Conservation (phyloP, 371 early-diverging fungal genomes). For the Mycotypha africana region DNA sequence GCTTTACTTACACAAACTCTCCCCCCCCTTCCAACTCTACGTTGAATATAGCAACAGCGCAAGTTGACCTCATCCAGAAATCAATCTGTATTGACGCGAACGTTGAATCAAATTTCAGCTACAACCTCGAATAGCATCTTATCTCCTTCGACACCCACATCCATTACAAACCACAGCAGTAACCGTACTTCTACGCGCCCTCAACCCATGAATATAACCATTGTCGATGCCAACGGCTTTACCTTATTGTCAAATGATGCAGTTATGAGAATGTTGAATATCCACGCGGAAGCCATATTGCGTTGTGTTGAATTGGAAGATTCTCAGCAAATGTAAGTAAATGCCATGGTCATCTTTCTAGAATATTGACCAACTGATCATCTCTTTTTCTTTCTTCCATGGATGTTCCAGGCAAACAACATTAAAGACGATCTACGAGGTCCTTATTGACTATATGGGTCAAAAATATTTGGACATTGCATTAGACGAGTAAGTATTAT, state of each 20-base stretch:
- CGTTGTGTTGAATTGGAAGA: slow-evolving; percentile 79
- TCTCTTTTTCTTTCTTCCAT: neutral
- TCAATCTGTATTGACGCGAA: slow-evolving; percentile 63
- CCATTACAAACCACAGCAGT: too few species aligned
- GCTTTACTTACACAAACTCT: too few species aligned
- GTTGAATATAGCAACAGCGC: slow-evolving; percentile 45
- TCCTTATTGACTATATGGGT: slow-evolving; percentile 72
- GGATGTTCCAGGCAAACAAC: slow-evolving; percentile 19
- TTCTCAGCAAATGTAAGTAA: slow-evolving; percentile 54
- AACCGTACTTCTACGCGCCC: too few species aligned
- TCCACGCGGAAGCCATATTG: slow-evolving; percentile 82
- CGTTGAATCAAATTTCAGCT: slow-evolving; percentile 66
- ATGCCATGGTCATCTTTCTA: neutral
- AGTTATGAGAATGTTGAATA: slow-evolving; percentile 62
- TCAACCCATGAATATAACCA: slow-evolving; percentile 21
- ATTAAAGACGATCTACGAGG: slow-evolving; percentile 56
- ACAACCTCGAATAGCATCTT: slow-evolving; percentile 25
- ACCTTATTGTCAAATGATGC: slow-evolving; percentile 56
- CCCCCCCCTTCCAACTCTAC: neutral
- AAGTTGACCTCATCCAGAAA: slow-evolving; percentile 53
- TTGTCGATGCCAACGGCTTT: slow-evolving; percentile 39
- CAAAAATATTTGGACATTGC: slow-evolving; percentile 76
- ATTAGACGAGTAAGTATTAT: slow-evolving; percentile 66
- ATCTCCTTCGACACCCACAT: too few species aligned
- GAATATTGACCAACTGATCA: neutral